Conservation (phyloP, 768 basidiomycete genomes). For the Kwoniella botswanensis region DNA sequence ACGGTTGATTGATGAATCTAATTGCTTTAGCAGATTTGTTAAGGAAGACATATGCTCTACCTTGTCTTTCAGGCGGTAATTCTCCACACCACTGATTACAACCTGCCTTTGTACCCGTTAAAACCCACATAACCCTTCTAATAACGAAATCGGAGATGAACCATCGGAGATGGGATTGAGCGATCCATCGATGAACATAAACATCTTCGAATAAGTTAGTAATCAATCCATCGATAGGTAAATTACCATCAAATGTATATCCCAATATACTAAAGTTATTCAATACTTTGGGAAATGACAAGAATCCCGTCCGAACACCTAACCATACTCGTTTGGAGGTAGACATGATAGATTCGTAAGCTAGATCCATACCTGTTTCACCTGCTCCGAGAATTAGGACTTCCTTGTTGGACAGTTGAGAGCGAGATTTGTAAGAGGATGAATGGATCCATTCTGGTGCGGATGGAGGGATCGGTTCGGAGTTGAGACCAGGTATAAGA, state of each 20-base stretch:
- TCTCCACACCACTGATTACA: slow-evolving; percentile 72
- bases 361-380: slow-evolving; percentile 70
- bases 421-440: slow-evolving; percentile 63
- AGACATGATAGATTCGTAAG: slow-evolving; percentile 61
- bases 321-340: slow-evolving; percentile 65
- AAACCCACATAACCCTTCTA: slow-evolving; percentile 67
- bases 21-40: slow-evolving; percentile 65
- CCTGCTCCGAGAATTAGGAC: slow-evolving; percentile 68
- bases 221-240: slow-evolving; percentile 62
- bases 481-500: slow-evolving; percentile 62
- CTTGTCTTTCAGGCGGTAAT: slow-evolving; percentile 64
- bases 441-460: slow-evolving; percentile 62
- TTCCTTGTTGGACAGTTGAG: slow-evolving; percentile 61
- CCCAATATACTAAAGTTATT: slow-evolving; percentile 68
- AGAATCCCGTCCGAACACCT: slow-evolving; percentile 65
- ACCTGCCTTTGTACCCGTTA: slow-evolving; percentile 66
- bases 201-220: slow-evolving; percentile 65
- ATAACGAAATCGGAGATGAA: slow-evolving; percentile 66
- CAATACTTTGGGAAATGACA: slow-evolving; percentile 68
- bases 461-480: slow-evolving; percentile 57
- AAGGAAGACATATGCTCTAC: slow-evolving; percentile 69
- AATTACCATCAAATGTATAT: slow-evolving; percentile 58
- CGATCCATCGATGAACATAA: slow-evolving; percentile 68
- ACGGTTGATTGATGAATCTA: slow-evolving; percentile 69
- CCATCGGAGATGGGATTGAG: slow-evolving; percentile 65